A percentile compares a stretch with the other conserved stretches of the same genome.
Evolutionary conservation across 108 stramenopile species (phyloP).

Genomic region (Epithemia pelagica): DNA sequence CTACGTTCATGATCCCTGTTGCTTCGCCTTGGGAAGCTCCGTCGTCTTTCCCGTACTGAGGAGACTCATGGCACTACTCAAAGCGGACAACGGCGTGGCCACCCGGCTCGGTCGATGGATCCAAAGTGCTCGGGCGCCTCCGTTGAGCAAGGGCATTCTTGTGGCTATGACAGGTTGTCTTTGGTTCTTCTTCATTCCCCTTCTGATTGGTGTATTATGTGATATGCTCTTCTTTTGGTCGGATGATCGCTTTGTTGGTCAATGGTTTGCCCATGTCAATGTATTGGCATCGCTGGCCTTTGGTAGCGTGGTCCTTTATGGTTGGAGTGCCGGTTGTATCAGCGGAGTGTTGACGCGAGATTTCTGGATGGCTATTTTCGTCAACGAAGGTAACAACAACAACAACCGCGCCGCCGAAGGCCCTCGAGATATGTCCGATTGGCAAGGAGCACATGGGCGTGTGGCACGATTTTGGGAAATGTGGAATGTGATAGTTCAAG

Average conservation of each 20-base stretch:
- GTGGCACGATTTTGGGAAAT: slow-evolving; percentile 48
- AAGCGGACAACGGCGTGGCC: slow-evolving; percentile 6
- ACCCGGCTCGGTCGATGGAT: slow-evolving; percentile 26
- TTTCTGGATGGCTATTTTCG: slow-evolving; percentile 45
- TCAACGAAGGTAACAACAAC: slow-evolving; percentile 10
- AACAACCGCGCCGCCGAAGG: not conserved
- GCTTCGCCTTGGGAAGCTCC: slow-evolving; percentile 55
- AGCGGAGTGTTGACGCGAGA: slow-evolving; percentile 45
- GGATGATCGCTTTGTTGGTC: slow-evolving; percentile 21
- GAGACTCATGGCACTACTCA: slow-evolving; percentile 8
- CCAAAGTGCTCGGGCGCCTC: slow-evolving; percentile 34
- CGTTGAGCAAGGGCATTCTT: slow-evolving; percentile 31
- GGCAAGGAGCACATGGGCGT: slow-evolving; percentile 65
- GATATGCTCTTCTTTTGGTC: slow-evolving; percentile 39
- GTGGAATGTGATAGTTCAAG: slow-evolving; percentile 23
- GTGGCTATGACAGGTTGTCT: slow-evolving; percentile 26
- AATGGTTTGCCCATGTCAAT: slow-evolving; percentile 11
- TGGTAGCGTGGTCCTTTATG: slow-evolving; percentile 53
- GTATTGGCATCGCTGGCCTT: slow-evolving; percentile 15
- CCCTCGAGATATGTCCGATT: slow-evolving; percentile 14
- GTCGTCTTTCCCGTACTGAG: slow-evolving; percentile 38
- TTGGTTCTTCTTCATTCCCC: slow-evolving; percentile 57
- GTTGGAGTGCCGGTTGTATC: slow-evolving; percentile 55
- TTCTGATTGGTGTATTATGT: slow-evolving; percentile 52
- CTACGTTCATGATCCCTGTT: slow-evolving; percentile 71